These are phyloP conservation scores for Paramecium octaurelia DNA, from an alignment of 73 alveolate species.

Conservation along the genomic window DNA sequence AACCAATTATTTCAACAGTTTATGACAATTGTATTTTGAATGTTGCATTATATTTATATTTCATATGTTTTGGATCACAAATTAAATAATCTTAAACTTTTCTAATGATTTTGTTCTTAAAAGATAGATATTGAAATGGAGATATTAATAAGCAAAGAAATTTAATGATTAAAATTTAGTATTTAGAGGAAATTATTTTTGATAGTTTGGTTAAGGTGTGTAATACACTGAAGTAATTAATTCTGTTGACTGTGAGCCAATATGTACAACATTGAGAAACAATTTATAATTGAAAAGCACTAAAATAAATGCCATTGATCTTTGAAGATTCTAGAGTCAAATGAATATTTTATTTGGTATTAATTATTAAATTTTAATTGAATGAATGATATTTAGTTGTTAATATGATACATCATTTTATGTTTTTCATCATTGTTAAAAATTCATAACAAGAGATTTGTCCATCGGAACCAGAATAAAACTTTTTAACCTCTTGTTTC, in stretches of 20 bases:
- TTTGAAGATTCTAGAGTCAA: neutral
- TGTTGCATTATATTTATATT: no score
- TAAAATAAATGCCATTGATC: neutral
- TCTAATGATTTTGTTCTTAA: neutral
- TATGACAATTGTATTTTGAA: no score
- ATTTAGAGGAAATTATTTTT: neutral
- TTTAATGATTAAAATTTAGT: neutral
- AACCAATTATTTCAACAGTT: no score
- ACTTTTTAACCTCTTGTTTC: slow-evolving; percentile 74
- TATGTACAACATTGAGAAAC: neutral
- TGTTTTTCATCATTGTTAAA: slow-evolving; percentile 64
- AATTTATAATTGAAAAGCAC: neutral
- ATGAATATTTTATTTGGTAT: neutral
- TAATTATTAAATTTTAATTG: neutral
- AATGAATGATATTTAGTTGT: neutral
- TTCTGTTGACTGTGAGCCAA: neutral
- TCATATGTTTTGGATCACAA: neutral
- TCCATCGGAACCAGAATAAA: slow-evolving; percentile 78
- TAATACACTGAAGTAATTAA: neutral
- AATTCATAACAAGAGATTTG: slow-evolving; percentile 66
- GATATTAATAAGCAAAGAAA: neutral
- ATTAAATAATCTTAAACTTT: neutral
- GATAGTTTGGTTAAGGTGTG: neutral
- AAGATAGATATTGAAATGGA: neutral
- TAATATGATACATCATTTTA: neutral